Conservation (phyloP, 2,329 filamentous ascomycete species). For the Cladosporium velox region DNA sequence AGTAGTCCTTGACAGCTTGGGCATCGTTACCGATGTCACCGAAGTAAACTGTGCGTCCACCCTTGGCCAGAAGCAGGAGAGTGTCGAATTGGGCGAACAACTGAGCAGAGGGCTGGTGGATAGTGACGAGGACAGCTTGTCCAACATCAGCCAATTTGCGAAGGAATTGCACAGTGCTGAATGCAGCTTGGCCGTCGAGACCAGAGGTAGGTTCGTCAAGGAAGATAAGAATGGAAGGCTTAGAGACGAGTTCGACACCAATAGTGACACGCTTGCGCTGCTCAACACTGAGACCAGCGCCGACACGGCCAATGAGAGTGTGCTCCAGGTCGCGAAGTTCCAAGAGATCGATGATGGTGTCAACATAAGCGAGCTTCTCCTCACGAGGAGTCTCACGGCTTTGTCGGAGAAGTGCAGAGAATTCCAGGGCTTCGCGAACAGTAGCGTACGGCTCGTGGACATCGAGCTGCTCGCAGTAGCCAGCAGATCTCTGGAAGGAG, state of each 20-base stretch:
- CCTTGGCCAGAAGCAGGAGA: slow-evolving; percentile 64
- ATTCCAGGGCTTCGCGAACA: slow-evolving; percentile 65
- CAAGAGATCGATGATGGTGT: slow-evolving; percentile 62
- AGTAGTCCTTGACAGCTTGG: slow-evolving; percentile 49
- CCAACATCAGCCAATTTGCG: slow-evolving; percentile 66
- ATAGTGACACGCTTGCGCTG: slow-evolving; percentile 61
- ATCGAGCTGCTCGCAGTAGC: slow-evolving; percentile 65
- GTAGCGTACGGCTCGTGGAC: slow-evolving; percentile 68
- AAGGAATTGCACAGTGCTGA: slow-evolving; percentile 65
- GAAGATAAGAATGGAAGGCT: slow-evolving; percentile 63
- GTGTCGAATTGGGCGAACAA: slow-evolving; percentile 69
- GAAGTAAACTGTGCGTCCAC: slow-evolving; percentile 68
- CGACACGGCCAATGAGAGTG: slow-evolving; percentile 62
- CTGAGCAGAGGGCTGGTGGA: slow-evolving; percentile 69
- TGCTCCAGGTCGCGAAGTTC: slow-evolving; percentile 69
- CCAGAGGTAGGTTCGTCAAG: slow-evolving; percentile 59
- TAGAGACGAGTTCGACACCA: slow-evolving; percentile 58
- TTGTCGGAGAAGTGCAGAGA: slow-evolving; percentile 66
- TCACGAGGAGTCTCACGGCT: slow-evolving; percentile 56
- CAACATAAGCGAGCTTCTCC: slow-evolving; percentile 69
- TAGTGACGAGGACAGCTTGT: slow-evolving; percentile 69
- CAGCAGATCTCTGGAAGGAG: slow-evolving; percentile 56
- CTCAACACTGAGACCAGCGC: slow-evolving; percentile 57
- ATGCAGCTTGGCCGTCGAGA: slow-evolving; percentile 69
- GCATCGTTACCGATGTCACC: slow-evolving; percentile 56